Evolutionary conservation across 1,139 yeast species (phyloP), one percentile per base, ranked within the genome.

Genomic region (Geotrichum klebahnii): DNA sequence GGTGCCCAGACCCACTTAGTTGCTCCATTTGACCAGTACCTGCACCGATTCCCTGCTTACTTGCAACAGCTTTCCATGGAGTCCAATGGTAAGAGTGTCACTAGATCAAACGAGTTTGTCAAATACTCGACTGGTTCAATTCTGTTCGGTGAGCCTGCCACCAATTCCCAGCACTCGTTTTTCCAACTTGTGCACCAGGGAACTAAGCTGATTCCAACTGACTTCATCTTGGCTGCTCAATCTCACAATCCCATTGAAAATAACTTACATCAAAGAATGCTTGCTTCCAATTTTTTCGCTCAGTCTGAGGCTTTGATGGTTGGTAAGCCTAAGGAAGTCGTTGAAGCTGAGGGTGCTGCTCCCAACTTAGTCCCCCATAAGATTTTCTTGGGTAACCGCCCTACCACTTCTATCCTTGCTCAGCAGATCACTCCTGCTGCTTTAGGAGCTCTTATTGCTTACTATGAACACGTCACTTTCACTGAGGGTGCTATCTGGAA

Each of bases 151-250:
- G 98, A 92, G 76, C 98, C 98, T 66, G 95, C 96, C 56, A 92
- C 98, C 58, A 92, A 92, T 71, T 95, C 98, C 53, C 98, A 92
- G 76, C 98, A 92, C 75, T 90, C 97, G 34, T 92, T 92, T 84
- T 92, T 92, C 92, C 98, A 92, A 75, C 81, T 92, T 73, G 96
- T 92, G 54, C 98, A 92, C 75, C 98, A 92, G 76, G 98, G 98
- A 68, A 89, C 98, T 60, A 92, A 92, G 77, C 77, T 90, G 69
- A 92, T 92, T 62, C 98, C 98, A 62, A 76, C 97, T 40, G 98
- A 92, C 72, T 92, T 92, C 75, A 88, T 92, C 67, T 74, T 92
- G 65, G 97, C 98, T 63, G 97, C 97, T 51, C 82, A 89, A 76
- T 88, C 97, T 47, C 98, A 92, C 77, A 92, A 92, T 81, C 98